Evolutionary conservation across 2,329 filamentous ascomycete genomes (phyloP).

Genomic region (Penicillium sp.): DNA sequence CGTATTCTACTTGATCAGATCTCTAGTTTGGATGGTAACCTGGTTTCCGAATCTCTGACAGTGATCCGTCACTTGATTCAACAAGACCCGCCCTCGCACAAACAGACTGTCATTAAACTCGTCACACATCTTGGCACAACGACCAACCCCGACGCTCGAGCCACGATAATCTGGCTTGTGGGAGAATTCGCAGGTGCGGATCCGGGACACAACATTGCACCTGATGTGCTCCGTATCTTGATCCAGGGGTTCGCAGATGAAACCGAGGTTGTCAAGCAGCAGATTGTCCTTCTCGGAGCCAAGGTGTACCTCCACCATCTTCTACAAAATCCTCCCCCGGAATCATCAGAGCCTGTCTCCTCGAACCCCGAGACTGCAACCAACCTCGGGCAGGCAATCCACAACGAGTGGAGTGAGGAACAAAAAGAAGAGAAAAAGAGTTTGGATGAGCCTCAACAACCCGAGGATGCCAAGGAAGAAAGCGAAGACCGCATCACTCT

Average conservation of each 20-base stretch:
- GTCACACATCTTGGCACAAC: slow-evolving; percentile 91
- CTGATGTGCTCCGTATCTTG: slow-evolving; percentile 88
- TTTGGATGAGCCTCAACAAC: slow-evolving; percentile 40
- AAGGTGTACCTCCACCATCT: slow-evolving; percentile 94
- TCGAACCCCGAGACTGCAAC: slow-evolving; percentile 27
- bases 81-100: slow-evolving; percentile 79
- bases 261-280: slow-evolving; percentile 82
- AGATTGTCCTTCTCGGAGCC: slow-evolving; percentile 91
- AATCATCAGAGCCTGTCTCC: slow-evolving; percentile 24
- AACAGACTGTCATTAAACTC: slow-evolving; percentile 82
- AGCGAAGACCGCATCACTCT: slow-evolving; percentile 69
- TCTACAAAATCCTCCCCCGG: slow-evolving; percentile 55
- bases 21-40: slow-evolving; percentile 80
- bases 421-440: slow-evolving; percentile 35
- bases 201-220: slow-evolving; percentile 85
- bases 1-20: slow-evolving; percentile 84
- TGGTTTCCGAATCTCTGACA: slow-evolving; percentile 91
- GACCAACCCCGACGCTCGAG: slow-evolving; percentile 84
- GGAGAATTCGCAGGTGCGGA: slow-evolving; percentile 87
- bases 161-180: slow-evolving; percentile 96
- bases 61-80: slow-evolving; percentile 96
- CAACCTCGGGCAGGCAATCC: slow-evolving; percentile 35
- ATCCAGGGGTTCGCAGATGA: slow-evolving; percentile 85
- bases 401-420: slow-evolving; percentile 42
- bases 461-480: slow-evolving; percentile 33